A percentile compares a stretch with the other conserved stretches of the same genome.
Evolutionary conservation across 805 yeast species (phyloP).

Genomic region (Spencermartinsiella europaea): DNA sequence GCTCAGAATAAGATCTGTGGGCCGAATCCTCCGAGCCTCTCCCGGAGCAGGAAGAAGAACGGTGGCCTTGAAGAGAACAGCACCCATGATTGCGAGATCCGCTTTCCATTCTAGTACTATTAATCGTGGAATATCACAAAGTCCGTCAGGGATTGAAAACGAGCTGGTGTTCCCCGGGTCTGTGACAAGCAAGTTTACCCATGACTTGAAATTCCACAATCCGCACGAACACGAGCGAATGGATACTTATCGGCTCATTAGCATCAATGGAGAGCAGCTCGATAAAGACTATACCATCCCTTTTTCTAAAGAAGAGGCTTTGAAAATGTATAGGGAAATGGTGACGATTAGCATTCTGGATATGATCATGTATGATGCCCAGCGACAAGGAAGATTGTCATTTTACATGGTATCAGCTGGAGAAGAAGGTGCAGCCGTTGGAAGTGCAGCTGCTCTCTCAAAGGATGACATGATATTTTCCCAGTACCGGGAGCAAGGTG

Average conservation of each 20-base stretch:
- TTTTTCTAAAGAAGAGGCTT: conserved; percentile 21
- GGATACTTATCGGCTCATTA: conserved; percentile 28
- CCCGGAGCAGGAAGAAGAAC: no score
- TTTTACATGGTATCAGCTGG: conserved; percentile 35
- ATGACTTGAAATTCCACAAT: conserved; percentile 15
- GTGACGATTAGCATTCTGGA: conserved; percentile 30
- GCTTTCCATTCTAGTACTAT: not conserved
- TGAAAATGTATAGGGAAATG: conserved; percentile 31
- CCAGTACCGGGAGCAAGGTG: conserved; percentile 34
- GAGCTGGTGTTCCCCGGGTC: conserved; percentile 28
- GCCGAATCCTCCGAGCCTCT: no score
- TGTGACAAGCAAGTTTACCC: conserved; percentile 21
- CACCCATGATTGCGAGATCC: no score
- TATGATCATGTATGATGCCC: conserved; percentile 33
- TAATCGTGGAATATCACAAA: conserved; percentile 16
- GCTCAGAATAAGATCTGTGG: no score
- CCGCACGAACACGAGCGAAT: conserved; percentile 18
- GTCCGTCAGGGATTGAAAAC: conserved; percentile 17
- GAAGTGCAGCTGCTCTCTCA: conserved; percentile 30
- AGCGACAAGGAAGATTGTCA: conserved; percentile 32
- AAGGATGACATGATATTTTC: conserved; percentile 28
- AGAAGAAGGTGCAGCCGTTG: conserved; percentile 34
- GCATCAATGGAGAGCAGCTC: conserved; percentile 25
- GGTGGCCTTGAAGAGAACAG: no score
- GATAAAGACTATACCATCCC: conserved; percentile 24